These are phyloP conservation scores for Craterostigma plantagineum DNA, from an alignment of 257 asterid species.

Conservation along the genomic window DNA sequence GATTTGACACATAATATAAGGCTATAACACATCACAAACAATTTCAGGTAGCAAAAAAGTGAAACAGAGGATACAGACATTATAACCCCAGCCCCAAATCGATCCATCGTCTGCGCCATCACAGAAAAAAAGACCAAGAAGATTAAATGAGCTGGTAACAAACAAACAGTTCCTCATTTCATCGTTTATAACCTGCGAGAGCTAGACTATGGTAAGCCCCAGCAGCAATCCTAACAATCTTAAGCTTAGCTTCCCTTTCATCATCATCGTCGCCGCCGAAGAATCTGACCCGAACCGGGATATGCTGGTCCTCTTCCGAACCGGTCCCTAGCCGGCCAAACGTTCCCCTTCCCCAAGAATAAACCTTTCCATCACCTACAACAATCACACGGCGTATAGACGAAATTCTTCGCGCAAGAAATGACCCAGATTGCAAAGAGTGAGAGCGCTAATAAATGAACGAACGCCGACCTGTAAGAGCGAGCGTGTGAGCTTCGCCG, in stretches of 20 bases:
- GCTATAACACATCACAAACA: not conserved
- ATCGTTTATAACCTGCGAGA: conserved; percentile 38
- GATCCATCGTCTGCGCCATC: conserved; percentile 76
- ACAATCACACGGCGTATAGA: too few relatives aligned
- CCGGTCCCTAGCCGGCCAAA: conserved; percentile 81
- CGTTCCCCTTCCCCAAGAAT: conserved; percentile 90
- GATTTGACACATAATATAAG: not conserved
- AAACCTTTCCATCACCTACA: conserved; percentile 67
- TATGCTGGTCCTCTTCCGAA: conserved; percentile 42
- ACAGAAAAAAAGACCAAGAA: conserved; percentile 9
- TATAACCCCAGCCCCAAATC: conserved; percentile 90
- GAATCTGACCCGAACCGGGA: conserved; percentile 39
- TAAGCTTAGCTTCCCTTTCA: conserved; percentile 27
- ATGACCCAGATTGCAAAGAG: not conserved
- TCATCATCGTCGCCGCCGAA: conserved; percentile 23
- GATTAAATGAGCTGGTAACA: too few relatives aligned
- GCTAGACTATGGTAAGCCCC: conserved; percentile 96
- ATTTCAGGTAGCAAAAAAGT: too few relatives aligned
- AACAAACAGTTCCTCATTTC: not conserved
- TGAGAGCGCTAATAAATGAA: not conserved
- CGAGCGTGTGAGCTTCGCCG: conserved; percentile 92
- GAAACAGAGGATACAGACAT: conserved; percentile 64
- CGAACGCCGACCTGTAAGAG: conserved; percentile 37
- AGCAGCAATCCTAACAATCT: conserved; percentile 58
- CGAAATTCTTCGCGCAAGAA: not conserved